Evolutionary conservation across 441 rosid genomes (phyloP).

Genomic region (Gossypium schwendimanii): DNA sequence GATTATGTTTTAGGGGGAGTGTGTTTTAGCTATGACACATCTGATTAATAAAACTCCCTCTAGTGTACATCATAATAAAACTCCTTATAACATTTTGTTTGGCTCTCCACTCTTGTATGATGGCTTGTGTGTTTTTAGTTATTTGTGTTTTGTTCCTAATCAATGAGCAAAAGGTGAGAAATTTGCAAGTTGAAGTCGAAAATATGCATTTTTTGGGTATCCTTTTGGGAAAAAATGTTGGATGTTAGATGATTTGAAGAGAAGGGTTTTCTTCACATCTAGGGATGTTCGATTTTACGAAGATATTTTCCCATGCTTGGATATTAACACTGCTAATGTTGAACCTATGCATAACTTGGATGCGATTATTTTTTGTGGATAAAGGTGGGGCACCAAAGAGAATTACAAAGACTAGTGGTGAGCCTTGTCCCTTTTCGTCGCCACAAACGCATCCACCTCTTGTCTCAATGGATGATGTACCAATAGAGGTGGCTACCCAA

Average conservation of each 20-base stretch:
- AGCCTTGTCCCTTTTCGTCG: background rate
- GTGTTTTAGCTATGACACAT: no score
- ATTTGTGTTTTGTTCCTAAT: background rate
- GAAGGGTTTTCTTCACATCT: background rate
- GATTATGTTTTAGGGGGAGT: no score
- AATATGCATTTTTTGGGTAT: no score
- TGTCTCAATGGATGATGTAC: background rate
- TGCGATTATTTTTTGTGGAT: background rate
- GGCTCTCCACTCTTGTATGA: background rate
- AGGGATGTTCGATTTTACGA: background rate
- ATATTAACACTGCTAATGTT: background rate
- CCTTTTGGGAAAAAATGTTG: background rate
- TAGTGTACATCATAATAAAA: no score
- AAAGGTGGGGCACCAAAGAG: background rate
- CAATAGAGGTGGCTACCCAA: no score
- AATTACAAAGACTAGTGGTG: background rate
- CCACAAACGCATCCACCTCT: rapidly evolving
- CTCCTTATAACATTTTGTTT: background rate
- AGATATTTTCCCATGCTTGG: background rate
- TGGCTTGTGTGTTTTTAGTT: no score
- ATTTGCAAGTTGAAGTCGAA: background rate
- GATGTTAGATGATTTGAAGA: background rate
- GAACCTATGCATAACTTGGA: background rate
- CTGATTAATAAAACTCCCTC: no score
- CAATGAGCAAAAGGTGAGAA: background rate